Evolutionary conservation across 1,139 yeast genomes (phyloP).

Genomic region (Taiozyma sp.): DNA sequence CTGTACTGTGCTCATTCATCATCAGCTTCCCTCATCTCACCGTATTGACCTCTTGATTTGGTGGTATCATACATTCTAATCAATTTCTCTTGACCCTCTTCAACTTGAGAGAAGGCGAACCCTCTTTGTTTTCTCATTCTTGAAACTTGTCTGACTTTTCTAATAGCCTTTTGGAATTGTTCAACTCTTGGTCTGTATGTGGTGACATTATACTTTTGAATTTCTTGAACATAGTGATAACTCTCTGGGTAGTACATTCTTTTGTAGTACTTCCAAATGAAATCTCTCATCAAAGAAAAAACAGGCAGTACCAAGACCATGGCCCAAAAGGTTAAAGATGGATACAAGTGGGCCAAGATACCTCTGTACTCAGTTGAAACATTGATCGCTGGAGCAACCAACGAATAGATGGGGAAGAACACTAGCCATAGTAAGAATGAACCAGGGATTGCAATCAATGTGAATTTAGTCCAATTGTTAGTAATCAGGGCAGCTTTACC

Average conservation of each 20-base stretch:
- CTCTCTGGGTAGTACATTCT: slow-evolving; percentile 88
- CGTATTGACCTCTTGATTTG: slow-evolving; percentile 45
- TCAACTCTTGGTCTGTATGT: slow-evolving; percentile 94
- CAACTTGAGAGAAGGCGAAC: slow-evolving; percentile 95
- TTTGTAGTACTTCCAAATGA: slow-evolving; percentile 91
- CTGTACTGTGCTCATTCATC: slow-evolving; percentile 1
- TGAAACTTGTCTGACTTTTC: slow-evolving; percentile 97
- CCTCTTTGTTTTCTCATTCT: slow-evolving; percentile 98
- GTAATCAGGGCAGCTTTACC: slow-evolving; percentile 94
- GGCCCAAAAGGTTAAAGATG: slow-evolving; percentile 82
- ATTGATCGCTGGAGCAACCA: slow-evolving; percentile 75
- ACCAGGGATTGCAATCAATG: slow-evolving; percentile 91
- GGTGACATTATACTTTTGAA: slow-evolving; percentile 90
- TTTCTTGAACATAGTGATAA: slow-evolving; percentile 94
- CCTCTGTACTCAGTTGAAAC: slow-evolving; percentile 87
- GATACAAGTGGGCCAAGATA: slow-evolving; percentile 67
- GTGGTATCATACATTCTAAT: slow-evolving; percentile 96
- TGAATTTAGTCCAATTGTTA: slow-evolving; percentile 92
- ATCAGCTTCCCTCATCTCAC: slow-evolving; percentile 42
- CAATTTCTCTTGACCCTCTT: slow-evolving; percentile 85
- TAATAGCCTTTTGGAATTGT: slow-evolving; percentile 93
- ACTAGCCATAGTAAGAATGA: slow-evolving; percentile 80
- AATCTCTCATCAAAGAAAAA: slow-evolving; percentile 78
- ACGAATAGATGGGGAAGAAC: slow-evolving; percentile 83
- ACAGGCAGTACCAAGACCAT: slow-evolving; percentile 68